Evolutionary conservation across 2,329 filamentous ascomycete genomes (phyloP), one percentile per base, ranked within the genome.

Genomic region (Clarireedia monteithiana): DNA sequence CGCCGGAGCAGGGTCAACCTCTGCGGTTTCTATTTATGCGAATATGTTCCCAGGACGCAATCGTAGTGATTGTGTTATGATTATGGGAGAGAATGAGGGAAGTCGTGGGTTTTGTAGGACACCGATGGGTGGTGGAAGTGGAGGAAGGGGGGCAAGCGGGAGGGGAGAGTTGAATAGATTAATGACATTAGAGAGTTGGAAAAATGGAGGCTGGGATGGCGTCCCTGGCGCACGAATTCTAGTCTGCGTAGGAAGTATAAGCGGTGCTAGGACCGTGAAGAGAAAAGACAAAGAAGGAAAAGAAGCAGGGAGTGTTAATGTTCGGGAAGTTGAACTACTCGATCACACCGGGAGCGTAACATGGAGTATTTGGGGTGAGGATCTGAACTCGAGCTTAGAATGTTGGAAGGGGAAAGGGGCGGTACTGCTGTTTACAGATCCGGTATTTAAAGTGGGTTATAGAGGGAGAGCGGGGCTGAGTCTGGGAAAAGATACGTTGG

Each of bases 21-120:
- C 34, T 4, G 36, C 12, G 50, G 52, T 15, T 52, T 65, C 24
- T 68, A 67, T 79, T 20, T 77, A 77, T 52, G 77, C 77, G 0
- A 78, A 76, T n/a, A 74, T 85, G 30, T 83, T 82, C 53, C 81
- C 81, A 0, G 78, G 81, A 42, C 74, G 79, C 6, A 75, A 81
- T 54, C 74, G 74, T 6, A 73, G 73, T 44, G 81, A 77, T 45
- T 75, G 81, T 57, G 69, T 84, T 50, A 75, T 76, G 66, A 66
- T 83, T 10, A 76, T 83, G 53, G 69, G 74, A n/a, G 30, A 34
- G 30, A 74, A 75, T 27, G 71, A 69, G 42, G 74, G 77, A 51
- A 68, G 74, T 38, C 67, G 73, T 15, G 66, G 61, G 7, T 69
- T 74, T 55, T 75, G 74, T 62, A 77, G 74, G 38, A 68, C 72